Conservation (phyloP, 2,329 filamentous ascomycete genomes). For the Talaromyces sp. region DNA sequence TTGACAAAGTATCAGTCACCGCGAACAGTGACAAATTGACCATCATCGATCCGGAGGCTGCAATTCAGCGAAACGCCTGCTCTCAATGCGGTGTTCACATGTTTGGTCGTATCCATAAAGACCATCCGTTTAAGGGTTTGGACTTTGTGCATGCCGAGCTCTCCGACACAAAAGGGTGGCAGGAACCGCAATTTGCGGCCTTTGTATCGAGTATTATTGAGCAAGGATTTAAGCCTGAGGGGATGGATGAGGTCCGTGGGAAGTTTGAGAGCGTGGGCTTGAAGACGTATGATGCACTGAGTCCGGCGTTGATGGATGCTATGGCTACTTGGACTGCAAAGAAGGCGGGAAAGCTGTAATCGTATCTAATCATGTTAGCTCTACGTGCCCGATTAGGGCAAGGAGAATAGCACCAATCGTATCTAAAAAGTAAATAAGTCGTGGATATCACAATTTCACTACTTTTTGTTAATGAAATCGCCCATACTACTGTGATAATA, state of each 20-base stretch:
- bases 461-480: too few relatives aligned
- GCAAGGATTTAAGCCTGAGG: slow-evolving; percentile 59
- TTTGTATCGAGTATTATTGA: slow-evolving; percentile 68
- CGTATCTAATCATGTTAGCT: neutral
- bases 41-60: slow-evolving; percentile 55
- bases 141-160: slow-evolving; percentile 67
- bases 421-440: neutral
- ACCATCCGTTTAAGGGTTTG: slow-evolving; percentile 66
- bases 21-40: slow-evolving; percentile 58
- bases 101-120: slow-evolving; percentile 62
- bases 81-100: slow-evolving; percentile 60
- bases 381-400: neutral
- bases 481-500: too few relatives aligned
- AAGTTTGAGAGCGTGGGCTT: slow-evolving; percentile 56
- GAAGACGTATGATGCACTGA: slow-evolving; percentile 61
- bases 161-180: slow-evolving; percentile 61
- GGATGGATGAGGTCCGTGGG: slow-evolving; percentile 54
- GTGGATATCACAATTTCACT: too few relatives aligned
- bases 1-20: slow-evolving; percentile 54
- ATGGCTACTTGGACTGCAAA: slow-evolving; percentile 56
- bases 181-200: slow-evolving; percentile 67
- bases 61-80: slow-evolving; percentile 62
- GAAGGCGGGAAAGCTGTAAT: slow-evolving; percentile 39
- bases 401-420: neutral
- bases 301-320: slow-evolving; percentile 61